Conservation (phyloP, 225 moss, liverwort and hornwort genomes). For the Physcomitrium patens region DNA sequence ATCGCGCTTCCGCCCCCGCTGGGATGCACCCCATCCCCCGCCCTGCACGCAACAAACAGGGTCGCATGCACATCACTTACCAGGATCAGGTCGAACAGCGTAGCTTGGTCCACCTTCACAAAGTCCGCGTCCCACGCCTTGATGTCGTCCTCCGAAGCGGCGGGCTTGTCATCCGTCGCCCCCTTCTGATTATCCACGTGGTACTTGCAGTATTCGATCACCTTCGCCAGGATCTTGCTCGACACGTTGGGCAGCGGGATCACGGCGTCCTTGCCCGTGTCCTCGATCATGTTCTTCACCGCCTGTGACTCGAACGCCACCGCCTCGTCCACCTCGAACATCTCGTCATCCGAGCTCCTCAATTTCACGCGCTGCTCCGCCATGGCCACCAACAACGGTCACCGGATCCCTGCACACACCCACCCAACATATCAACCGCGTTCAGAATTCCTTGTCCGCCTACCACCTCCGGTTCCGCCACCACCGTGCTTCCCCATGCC, state of each 20-base stretch:
- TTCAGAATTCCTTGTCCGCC: too few relatives aligned
- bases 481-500: too few relatives aligned
- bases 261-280: not conserved
- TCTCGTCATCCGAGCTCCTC: constrained; percentile 28
- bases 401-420: too few relatives aligned
- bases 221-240: constrained; percentile 28
- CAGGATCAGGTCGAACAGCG: constrained; percentile 25
- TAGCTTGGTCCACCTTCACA: constrained; percentile 31
- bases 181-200: constrained; percentile 23
- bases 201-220: constrained; percentile 2
- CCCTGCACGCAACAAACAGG: too few relatives aligned
- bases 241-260: constrained; percentile 25
- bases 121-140: constrained; percentile 11
- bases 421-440: too few relatives aligned
- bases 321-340: constrained; percentile 11
- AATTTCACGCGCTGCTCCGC: constrained; percentile 29
- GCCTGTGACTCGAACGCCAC: too few relatives aligned
- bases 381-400: not conserved
- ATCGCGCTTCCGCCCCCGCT: not conserved
- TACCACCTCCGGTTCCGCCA: too few relatives aligned
- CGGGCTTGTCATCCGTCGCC: constrained; percentile 24
- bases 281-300: too few relatives aligned
- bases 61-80: not conserved
- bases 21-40: too few relatives aligned
- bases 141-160: constrained; percentile 18